Evolutionary conservation across 2,329 filamentous ascomycete genomes (phyloP).

Genomic region (Fusarium buharicum): DNA sequence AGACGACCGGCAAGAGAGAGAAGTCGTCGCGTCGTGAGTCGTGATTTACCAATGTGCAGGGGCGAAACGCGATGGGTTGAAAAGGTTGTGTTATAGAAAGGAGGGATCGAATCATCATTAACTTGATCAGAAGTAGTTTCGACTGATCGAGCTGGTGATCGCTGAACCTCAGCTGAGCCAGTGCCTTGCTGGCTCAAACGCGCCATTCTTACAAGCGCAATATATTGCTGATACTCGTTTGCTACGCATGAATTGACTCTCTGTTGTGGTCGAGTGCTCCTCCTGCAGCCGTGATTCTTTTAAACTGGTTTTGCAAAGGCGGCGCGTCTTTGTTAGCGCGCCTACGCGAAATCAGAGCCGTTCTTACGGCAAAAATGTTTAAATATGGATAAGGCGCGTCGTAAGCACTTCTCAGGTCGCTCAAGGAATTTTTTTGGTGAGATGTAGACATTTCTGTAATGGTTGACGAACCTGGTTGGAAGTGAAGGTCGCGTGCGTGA

Average conservation of each 20-base stretch:
- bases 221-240: neutral
- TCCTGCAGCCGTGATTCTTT: neutral
- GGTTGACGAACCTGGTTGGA: neutral
- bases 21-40: slow-evolving; percentile 54
- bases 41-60: slow-evolving; percentile 58
- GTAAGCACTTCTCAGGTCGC: neutral
- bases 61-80: slow-evolving; percentile 66
- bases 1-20: slow-evolving; percentile 58
- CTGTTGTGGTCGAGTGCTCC: neutral
- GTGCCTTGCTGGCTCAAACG: slow-evolving; percentile 39
- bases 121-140: slow-evolving; percentile 20
- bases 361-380: neutral
- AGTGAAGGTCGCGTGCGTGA: neutral
- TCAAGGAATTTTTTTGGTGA: neutral
- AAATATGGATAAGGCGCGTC: neutral
- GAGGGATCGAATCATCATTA: slow-evolving; percentile 45
- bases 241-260: neutral
- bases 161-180: slow-evolving; percentile 20
- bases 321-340: slow-evolving; percentile 6
- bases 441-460: neutral
- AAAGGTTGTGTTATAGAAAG: slow-evolving; percentile 69
- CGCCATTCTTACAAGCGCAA: slow-evolving; percentile 24
- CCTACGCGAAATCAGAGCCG: neutral
- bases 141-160: slow-evolving; percentile 33
- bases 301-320: neutral